phyloP scores from a whole-genome alignment of 768 basidiomycete genomes.

The Macrolepiota albuminosa region DNA sequence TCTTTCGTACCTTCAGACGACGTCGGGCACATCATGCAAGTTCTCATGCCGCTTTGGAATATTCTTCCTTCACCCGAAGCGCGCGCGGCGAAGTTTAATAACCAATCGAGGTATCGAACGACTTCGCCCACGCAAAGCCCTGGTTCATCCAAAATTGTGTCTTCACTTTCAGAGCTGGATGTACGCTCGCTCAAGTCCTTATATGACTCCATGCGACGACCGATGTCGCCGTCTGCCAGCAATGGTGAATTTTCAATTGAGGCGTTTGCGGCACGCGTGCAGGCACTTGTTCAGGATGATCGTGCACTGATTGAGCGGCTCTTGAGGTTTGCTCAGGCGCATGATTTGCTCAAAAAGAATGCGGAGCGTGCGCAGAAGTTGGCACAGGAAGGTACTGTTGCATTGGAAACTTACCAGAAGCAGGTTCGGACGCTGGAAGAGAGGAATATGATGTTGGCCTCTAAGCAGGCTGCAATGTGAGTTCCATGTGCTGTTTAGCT shows the following conservation, averaged over 20 bases:
- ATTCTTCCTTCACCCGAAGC: slow-evolving; percentile 82
- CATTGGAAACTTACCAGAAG: slow-evolving; percentile 87
- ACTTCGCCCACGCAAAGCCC: slow-evolving; percentile 30
- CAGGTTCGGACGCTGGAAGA: slow-evolving; percentile 81
- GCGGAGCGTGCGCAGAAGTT: slow-evolving; percentile 90
- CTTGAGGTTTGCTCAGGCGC: slow-evolving; percentile 81
- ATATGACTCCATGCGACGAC: slow-evolving; percentile 45
- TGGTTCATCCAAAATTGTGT: slow-evolving; percentile 16
- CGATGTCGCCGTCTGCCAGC: slow-evolving; percentile 19
- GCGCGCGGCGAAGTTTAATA: slow-evolving; percentile 60
- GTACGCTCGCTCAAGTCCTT: slow-evolving; percentile 81
- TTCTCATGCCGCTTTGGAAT: slow-evolving; percentile 73
- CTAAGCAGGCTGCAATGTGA: slow-evolving; percentile 55
- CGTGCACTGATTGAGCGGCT: slow-evolving; percentile 79
- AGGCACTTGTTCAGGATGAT: slow-evolving; percentile 80
- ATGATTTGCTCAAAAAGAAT: slow-evolving; percentile 88
- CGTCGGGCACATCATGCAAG: slow-evolving; percentile 52
- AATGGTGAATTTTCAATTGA: slow-evolving; percentile 62
- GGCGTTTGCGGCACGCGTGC: slow-evolving; percentile 72
- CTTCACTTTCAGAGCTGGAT: slow-evolving; percentile 79
- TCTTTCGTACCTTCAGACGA: slow-evolving; percentile 16
- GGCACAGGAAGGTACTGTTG: slow-evolving; percentile 73
- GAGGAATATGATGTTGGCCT: slow-evolving; percentile 49
- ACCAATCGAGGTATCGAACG: slow-evolving; percentile 40
- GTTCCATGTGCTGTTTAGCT: slow-evolving; percentile 18